Base-by-base conservation (phyloP, 1,139 yeast genomes). In the Yamadazyma atmosphaerica region DNA sequence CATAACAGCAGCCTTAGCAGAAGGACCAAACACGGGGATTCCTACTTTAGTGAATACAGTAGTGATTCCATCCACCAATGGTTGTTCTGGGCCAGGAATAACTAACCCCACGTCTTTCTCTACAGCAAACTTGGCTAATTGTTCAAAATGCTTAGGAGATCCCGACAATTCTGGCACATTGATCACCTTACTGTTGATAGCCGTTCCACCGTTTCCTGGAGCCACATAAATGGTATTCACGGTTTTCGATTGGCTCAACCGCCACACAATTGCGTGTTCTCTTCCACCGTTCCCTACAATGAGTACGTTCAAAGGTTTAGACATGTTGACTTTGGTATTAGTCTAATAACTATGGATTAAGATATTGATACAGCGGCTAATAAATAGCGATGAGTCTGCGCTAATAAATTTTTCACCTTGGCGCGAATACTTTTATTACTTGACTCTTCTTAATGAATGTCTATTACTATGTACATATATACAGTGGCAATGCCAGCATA, bases 21-120 rank as follows among this genome's bases (percentile, higher is more conserved):
- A 79, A 19, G 99, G 99, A 7, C 98, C 99, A 65, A 94, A 94
- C 19, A 90, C 96, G 27, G 97, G 95, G 45, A 94, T 83, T 50
- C 98, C 98, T 40, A 85, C 84, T 40, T 72, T 73, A 41, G 70
- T 64, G 73, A 92, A 90, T 37, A 72, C 69, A 16, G 82, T 66
- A 25, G 90, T 65, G 44, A 92, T 81, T 34, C 99, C 99, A 56
- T 92, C 98, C 29, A 92, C 97, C 46, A 94, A 73, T 30, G 98
- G 98, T 64, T 89, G 96, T 66, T 94, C 99, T n/a, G 99, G 98
- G 32, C 99, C 99, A 27, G 98, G 98, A 36, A 94, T 75, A 10
- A 89, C 98, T 47, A 94, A 73, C 38, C 74, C 77, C 42, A 94
- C 75, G 8, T 75, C 55, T 43, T 90, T 70, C 31, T 78, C 77